These are phyloP conservation scores for Populus trichocarpa DNA, from an alignment of 441 rosid genomes.

Conservation along the genomic window DNA sequence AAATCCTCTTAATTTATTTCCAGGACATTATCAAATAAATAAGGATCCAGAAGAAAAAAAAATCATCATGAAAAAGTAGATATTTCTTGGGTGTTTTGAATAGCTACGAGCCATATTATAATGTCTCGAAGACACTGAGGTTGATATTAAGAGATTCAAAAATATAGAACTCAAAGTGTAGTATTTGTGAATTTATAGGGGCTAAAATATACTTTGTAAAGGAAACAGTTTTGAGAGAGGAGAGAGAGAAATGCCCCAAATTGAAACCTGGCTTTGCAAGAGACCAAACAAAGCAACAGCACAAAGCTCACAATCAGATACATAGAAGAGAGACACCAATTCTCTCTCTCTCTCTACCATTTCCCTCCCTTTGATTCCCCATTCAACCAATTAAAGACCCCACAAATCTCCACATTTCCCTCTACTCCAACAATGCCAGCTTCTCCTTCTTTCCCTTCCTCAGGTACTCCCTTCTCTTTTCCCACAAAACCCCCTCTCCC, in stretches of 20 bases:
- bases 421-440: slow-evolving; percentile 61
- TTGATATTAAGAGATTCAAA: not conserved
- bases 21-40: no score
- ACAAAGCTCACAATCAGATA: not conserved
- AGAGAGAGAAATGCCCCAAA: not conserved
- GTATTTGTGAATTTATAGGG: not conserved
- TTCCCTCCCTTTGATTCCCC: not conserved
- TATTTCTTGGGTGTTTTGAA: no score
- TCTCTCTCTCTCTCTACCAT: slow-evolving; percentile 8
- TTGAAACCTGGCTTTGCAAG: not conserved
- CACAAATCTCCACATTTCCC: slow-evolving; percentile 36
- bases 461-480: slow-evolving; percentile 38
- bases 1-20: no score
- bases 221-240: no score
- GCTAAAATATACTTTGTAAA: not conserved
- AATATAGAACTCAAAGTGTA: not conserved
- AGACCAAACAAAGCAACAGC: not conserved
- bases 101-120: no score
- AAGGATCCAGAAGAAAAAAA: no score
- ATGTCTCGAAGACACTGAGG: not conserved
- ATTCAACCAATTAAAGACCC: slow-evolving; percentile 39
- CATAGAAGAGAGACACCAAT: not conserved
- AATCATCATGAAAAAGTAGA: no score
- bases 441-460: slow-evolving; percentile 48
- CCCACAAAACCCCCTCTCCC: slow-evolving; percentile 12